A percentile compares a stretch with the other conserved stretches of the same genome.
These are phyloP conservation scores for Fusarium xylarioides DNA, from an alignment of 2,329 filamentous ascomycete species.

Conservation along the genomic window DNA sequence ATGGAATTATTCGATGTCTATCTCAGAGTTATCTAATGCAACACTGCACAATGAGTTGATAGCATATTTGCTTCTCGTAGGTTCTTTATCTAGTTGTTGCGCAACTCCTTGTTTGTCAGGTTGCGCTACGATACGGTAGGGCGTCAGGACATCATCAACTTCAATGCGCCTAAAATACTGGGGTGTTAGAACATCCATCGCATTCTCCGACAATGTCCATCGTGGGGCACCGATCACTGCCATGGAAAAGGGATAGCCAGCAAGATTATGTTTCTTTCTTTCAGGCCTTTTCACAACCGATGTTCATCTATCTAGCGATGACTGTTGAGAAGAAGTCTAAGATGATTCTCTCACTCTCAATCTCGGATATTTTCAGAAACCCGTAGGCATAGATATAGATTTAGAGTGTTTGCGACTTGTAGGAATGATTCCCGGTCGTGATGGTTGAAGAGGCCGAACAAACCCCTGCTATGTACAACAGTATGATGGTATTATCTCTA, in stretches of 20 bases:
- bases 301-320: conserved; percentile 38
- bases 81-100: conserved; percentile 31
- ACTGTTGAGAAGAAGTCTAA: conserved; percentile 9
- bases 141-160: conserved; percentile 67
- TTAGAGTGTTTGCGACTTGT: conserved; percentile 28
- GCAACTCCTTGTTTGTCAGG: conserved; percentile 48
- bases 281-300: conserved; percentile 55
- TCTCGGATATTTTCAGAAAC: conserved; percentile 6
- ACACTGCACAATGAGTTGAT: conserved; percentile 37
- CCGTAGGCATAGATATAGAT: conserved; percentile 35
- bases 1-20: conserved; percentile 59
- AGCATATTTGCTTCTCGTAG: conserved; percentile 22
- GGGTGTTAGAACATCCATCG: conserved; percentile 64
- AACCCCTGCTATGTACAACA: conserved; percentile 18
- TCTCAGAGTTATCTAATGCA: conserved; percentile 42
- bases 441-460: conserved; percentile 18
- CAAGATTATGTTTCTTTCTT: conserved; percentile 48
- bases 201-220: conserved; percentile 65
- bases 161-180: conserved; percentile 64
- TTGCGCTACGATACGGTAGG: conserved; percentile 59
- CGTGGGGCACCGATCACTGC: conserved; percentile 45
- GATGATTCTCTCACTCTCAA: conserved; percentile 16
- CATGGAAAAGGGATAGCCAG: conserved; percentile 17
- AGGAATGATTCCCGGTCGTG: conserved; percentile 16
- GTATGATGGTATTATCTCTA: conserved; percentile 44